Evolutionary conservation across 106 monocot species (phyloP), one percentile per base, ranked within the genome.

Genomic region (Dendrobium nobile): DNA sequence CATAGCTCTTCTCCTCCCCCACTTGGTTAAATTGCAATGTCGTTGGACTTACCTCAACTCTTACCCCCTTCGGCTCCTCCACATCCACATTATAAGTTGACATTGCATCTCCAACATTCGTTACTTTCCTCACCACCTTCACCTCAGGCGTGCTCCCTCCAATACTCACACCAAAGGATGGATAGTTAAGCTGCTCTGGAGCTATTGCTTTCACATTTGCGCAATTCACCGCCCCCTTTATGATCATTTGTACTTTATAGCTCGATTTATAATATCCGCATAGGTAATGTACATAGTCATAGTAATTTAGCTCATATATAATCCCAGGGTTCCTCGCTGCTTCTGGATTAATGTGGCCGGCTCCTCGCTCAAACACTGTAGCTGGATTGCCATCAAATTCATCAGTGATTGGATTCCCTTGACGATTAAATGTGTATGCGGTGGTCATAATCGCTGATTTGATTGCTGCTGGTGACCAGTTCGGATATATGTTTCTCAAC

Each of bases 361-460:
- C 80, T 22, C 88, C 88, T 44, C 24, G 20, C n/a, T 80, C 83
- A 80, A 86, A 81, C 8, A 83, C 83, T 22, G 80, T 85, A 43
- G 88, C 88, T 19, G 81, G 27, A 10, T 19, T 44, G 8, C 79
- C 77, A 1, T 44, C 43, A 45, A 78, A 76, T 3, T 73, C 73
- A 61, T 86, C 88, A 0, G 76, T 43, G 78, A 88, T 81, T 5
- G 70, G 24, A 59, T 58, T 9, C 17, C 56, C 79, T 13, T 73
- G 31, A 19, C 40, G 43, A 41, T 54, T 22, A 2, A 67, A 13
- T 33, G 79, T 73, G 45, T 82, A 80, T 45, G 84, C 84, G 2
- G 82, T 77, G 9, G 84, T 89, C 84, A 82, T 82, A 47, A 84
- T 79, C 10, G 89, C 86, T 2, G 89, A 89, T n/a, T 84, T 43